Percentiles rank a stretch among this genome's conserved stretches.
phyloP scores from a whole-genome alignment of 345 rosid genomes.

The Corchorus capsularis region DNA sequence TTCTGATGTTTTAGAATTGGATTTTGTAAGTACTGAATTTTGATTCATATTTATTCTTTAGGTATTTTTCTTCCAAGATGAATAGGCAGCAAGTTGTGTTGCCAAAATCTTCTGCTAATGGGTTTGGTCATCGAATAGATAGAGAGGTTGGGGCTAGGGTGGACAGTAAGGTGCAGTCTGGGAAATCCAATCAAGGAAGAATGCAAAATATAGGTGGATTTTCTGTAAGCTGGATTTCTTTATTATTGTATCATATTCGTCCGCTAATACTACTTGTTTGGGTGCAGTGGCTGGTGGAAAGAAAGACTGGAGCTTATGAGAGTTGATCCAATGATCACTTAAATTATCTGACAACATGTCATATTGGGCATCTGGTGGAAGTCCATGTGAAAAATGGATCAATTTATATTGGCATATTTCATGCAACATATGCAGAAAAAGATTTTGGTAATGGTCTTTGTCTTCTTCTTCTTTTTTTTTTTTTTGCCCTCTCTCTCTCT shows the following conservation, averaged over 20 bases:
- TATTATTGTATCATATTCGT: constrained; percentile 18
- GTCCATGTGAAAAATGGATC: constrained; percentile 91
- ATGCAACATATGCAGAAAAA: constrained; percentile 72
- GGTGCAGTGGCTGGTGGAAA: constrained; percentile 47
- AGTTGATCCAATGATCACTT: constrained; percentile 66
- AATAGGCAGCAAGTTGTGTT: constrained; percentile 51
- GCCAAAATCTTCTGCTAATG: constrained; percentile 61
- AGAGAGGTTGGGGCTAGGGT: constrained; percentile 52
- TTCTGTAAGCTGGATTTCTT: constrained; percentile 24
- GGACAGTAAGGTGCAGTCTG: constrained; percentile 57
- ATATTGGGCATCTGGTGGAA: constrained; percentile 84
- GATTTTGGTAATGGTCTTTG: constrained; percentile 64
- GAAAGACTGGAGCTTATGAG: constrained; percentile 51
- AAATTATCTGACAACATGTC: constrained; percentile 63
- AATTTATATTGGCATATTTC: constrained; percentile 75
- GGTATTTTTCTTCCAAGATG: constrained; percentile 29
- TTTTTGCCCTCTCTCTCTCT: constrained; percentile 1
- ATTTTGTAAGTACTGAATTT: not conserved
- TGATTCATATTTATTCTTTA: not conserved
- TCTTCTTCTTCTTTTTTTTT: too few species aligned
- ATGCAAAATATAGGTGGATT: constrained; percentile 46
- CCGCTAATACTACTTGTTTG: constrained; percentile 25
- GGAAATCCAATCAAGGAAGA: constrained; percentile 51
- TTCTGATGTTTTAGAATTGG: constrained; percentile 9
- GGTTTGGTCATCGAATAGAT: constrained; percentile 60